These are phyloP conservation scores for Clavispora fructus DNA, from an alignment of 805 yeast genomes.

Conservation along the genomic window DNA sequence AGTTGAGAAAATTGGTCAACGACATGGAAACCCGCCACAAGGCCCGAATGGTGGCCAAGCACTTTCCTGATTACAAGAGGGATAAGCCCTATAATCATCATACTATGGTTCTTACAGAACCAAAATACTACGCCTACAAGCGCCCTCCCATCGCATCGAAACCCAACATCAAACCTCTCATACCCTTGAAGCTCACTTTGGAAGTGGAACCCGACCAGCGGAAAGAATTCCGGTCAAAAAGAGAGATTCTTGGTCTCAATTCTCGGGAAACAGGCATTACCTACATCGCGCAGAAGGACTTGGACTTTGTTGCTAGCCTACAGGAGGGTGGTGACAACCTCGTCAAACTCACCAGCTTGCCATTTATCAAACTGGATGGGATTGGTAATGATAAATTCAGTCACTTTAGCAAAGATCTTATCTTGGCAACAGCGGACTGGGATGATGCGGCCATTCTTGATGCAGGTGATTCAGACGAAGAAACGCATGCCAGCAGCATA, in stretches of 20 bases:
- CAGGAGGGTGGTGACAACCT: conserved; percentile 15
- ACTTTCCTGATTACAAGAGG: conserved; percentile 59
- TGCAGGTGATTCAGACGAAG: conserved; percentile 29
- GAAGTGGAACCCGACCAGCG: conserved; percentile 63
- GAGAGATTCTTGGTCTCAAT: conserved; percentile 5
- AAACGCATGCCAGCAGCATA: neutral
- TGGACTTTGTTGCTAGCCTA: conserved; percentile 26
- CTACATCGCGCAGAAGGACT: conserved; percentile 27
- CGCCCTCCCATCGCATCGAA: conserved; percentile 39
- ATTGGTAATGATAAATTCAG: conserved; percentile 34
- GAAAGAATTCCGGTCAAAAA: conserved; percentile 41
- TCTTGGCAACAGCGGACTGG: conserved; percentile 76
- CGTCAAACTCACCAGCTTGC: conserved; percentile 18
- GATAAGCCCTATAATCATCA: conserved; percentile 60
- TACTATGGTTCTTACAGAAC: conserved; percentile 57
- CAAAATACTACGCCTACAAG: conserved; percentile 49
- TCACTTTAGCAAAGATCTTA: conserved; percentile 47
- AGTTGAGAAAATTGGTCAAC: conserved; percentile 23
- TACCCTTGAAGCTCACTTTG: conserved; percentile 55
- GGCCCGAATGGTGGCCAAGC: conserved; percentile 33
- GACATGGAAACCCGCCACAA: conserved; percentile 24
- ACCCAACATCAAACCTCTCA: conserved; percentile 36
- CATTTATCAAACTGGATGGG: conserved; percentile 29
- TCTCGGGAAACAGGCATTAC: conserved; percentile 5
- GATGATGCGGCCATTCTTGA: conserved; percentile 59